These are phyloP conservation scores for Colletotrichum sp. DNA, from an alignment of 2,329 filamentous ascomycete species.

Conservation along the genomic window DNA sequence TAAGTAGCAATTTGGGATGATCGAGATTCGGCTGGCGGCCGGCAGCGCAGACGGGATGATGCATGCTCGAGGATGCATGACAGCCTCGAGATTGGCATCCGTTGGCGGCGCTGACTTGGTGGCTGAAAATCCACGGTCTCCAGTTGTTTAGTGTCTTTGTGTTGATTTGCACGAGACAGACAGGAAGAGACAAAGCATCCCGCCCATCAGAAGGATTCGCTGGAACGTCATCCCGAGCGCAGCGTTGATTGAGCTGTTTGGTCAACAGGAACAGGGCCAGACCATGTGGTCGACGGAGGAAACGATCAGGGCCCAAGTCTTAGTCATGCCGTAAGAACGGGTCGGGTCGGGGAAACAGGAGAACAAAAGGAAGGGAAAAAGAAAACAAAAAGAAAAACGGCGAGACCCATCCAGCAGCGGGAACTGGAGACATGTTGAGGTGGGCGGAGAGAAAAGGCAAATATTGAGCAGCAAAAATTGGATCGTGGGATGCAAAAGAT, in stretches of 20 bases:
- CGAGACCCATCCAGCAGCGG: not conserved
- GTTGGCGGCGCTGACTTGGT: not conserved
- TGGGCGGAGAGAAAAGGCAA: not conserved
- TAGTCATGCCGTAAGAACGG: not conserved
- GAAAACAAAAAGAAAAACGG: not conserved
- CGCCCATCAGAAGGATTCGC: not conserved
- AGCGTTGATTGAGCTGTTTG: not conserved
- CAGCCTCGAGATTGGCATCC: not conserved
- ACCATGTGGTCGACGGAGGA: not conserved
- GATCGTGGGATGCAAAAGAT: not conserved
- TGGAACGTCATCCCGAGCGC: not conserved
- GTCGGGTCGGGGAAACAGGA: not conserved
- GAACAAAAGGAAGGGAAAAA: not conserved
- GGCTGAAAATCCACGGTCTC: not conserved
- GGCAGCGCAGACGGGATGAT: constrained; percentile 8
- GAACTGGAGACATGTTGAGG: not conserved
- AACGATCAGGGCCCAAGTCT: not conserved
- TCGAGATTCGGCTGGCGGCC: not conserved
- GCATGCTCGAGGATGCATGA: constrained; percentile 7
- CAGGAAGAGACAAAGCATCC: not conserved
- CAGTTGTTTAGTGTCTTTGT: not conserved
- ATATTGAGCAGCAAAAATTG: not conserved
- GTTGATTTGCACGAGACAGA: not conserved
- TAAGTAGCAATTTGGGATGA: not conserved
- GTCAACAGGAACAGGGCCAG: not conserved